Evolutionary conservation across 495 filamentous ascomycete species (phyloP), one percentile per base, ranked within the genome.

Genomic region (Delitschia confertaspora): DNA sequence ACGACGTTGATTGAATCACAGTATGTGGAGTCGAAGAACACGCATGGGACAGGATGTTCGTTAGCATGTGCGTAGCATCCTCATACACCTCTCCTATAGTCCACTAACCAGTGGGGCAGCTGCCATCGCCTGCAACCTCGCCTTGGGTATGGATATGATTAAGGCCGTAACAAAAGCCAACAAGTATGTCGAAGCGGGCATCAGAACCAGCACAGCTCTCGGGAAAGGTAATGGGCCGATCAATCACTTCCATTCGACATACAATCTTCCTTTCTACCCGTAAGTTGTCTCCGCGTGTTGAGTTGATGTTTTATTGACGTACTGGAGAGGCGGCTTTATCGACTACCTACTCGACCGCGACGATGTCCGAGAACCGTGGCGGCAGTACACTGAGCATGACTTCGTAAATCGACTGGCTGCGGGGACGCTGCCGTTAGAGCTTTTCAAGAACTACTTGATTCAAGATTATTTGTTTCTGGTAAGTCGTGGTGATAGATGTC

Each of bases 31-130:
- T 82, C 80, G 4, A 81, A 70, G 47, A 88, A 91, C 49, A 98
- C 91, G 2, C 91, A 98, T 62, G 91, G 91, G 2, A 98, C 91
- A 5, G 91, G 91, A 14, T 98, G 91, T 56, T 91, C 87, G 10
- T 74, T 98, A 40, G 91, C 91, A 38, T 95, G 82, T 80, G 59
- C 65, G 76, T 63, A 3, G 16, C 16, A 8, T 24, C 17, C 35
- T 22, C 6, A 25, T n/a, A 5, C 16, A 11, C 16, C 17, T 9
- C 34, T 34, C 10, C 23, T 23, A 27, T 13, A 10, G 21, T 46
- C 6, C 16, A 31, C 41, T 49, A 22, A 49, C 22, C 29, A n/a
- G n/a, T 21, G 7, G 3, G 6, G 22, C 26, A 83, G 79, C 87
- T 33, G 86, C 89, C 6, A 93, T 96, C 59, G 85, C 89, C 8